A percentile compares a stretch with the other conserved stretches of the same genome.
Conservation (phyloP, 805 yeast species). For the Myxozyma neotropica region DNA sequence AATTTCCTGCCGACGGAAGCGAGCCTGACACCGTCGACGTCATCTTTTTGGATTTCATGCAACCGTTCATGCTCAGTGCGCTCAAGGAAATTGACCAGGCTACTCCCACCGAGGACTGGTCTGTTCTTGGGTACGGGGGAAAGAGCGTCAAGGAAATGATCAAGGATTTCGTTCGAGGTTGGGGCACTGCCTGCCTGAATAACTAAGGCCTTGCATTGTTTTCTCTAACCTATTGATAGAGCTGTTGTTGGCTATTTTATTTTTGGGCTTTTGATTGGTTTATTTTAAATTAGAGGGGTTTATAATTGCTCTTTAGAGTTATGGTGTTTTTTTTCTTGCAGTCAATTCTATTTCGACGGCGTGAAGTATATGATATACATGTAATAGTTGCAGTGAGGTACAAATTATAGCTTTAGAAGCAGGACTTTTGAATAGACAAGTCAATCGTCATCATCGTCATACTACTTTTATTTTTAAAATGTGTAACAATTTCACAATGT, state of each 20-base stretch:
- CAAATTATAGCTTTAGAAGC: background rate
- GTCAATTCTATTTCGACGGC: too few species aligned
- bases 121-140: conserved; percentile 49
- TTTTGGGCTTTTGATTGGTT: too few species aligned
- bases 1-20: conserved; percentile 20
- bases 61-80: conserved; percentile 53
- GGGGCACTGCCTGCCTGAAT: conserved; percentile 32
- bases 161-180: conserved; percentile 48
- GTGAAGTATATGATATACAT: too few species aligned
- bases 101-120: conserved; percentile 20
- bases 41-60: conserved; percentile 77
- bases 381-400: background rate
- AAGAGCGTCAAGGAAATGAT: conserved; percentile 77
- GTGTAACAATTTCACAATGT: background rate
- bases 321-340: too few species aligned
- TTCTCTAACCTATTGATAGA: too few species aligned
- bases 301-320: too few species aligned
- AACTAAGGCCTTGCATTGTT: background rate
- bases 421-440: background rate
- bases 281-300: too few species aligned
- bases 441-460: too few species aligned
- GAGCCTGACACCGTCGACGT: conserved; percentile 44
- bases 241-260: too few species aligned
- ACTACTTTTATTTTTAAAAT: background rate
- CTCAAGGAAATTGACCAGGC: conserved; percentile 39